Evolutionary conservation across 2,329 filamentous ascomycete species (phyloP).

Genomic region (Cordyceps javanica): DNA sequence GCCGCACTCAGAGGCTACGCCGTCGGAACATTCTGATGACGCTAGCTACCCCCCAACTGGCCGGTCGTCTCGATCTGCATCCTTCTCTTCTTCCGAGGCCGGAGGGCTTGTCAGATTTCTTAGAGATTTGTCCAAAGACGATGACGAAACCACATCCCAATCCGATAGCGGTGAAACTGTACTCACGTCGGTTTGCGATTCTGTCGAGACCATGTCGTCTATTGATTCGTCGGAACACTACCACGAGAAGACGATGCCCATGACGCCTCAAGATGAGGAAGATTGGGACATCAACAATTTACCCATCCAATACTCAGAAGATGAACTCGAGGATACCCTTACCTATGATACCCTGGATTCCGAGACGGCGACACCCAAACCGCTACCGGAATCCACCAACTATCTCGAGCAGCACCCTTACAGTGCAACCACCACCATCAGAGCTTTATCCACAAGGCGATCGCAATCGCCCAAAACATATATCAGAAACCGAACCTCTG

Average conservation of each 20-base stretch:
- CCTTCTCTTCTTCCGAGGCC: conserved; percentile 46
- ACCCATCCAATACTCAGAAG: conserved; percentile 33
- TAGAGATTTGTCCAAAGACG: conserved; percentile 24
- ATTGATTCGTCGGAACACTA: conserved; percentile 25
- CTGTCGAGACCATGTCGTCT: conserved; percentile 33
- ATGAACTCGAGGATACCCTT: conserved; percentile 29
- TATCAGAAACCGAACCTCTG: conserved; percentile 23
- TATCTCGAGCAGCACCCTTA: conserved; percentile 33
- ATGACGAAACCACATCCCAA: conserved; percentile 40
- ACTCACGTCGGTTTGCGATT: conserved; percentile 40
- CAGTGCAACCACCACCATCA: conserved; percentile 19
- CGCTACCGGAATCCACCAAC: conserved; percentile 27
- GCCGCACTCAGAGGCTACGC: conserved; percentile 45
- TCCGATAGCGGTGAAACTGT: conserved; percentile 39
- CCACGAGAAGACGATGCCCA: conserved; percentile 16
- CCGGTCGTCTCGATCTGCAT: conserved; percentile 42
- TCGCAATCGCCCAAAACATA: conserved; percentile 31
- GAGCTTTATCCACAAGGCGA: conserved; percentile 28
- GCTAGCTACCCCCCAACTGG: conserved; percentile 22
- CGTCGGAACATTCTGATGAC: conserved; percentile 34
- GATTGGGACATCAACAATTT: conserved; percentile 31
- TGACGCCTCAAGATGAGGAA: conserved; percentile 21
- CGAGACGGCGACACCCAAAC: conserved; percentile 39
- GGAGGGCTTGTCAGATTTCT: conserved; percentile 27
- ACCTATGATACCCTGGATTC: conserved; percentile 31